Base-by-base conservation (phyloP, 2,329 filamentous ascomycete genomes). In the Claviceps arundinis region DNA sequence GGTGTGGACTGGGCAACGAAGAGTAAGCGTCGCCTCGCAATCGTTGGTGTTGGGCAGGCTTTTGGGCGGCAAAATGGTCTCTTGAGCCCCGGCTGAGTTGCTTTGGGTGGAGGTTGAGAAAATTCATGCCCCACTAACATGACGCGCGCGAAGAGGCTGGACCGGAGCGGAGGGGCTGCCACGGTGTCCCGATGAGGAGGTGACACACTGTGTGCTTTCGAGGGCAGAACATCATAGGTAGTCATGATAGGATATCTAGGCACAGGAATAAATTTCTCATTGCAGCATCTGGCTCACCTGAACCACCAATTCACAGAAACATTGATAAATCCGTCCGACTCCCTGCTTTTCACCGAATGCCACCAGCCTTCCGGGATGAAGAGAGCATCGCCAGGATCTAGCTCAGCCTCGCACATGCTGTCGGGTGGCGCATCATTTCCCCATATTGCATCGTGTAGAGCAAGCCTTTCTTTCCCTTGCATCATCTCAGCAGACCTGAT, bases 401-500 rank as follows among this genome's bases (percentile, higher is more conserved):
- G 62, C 4, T 68, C 63, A 1, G 76, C 78, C 61, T 88, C 78
- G 2, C 65, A 57, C 19, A 76, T 59, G 58, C 59, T 69, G 58
- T 58, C 65, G 55, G 54, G 59, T 22, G 22, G 54, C 40, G 50
- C 54, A 2, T 62, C 56, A 2, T 63, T 58, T 2, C 66, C 69
- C 93, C 91, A 97, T 2, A 95, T 75, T 3, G 76, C 81, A 1
- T 76, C 68, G 57, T 90, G 80, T 14, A 96, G 66, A 2, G 75
- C 70, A 19, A 72, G 66, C 57, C 81, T 81, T 68, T 95, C 88
- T 2, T 70, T 67, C 0, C 89, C 89, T 50, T 82, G 74, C 89
- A 97, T 96, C 90, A 97, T 96, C 63, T 95, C 89, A 11, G 83
- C 76, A 0, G 87, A 86, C 52, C 89, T 76, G 58, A 96, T 72